Base-by-base conservation (phyloP, 768 basidiomycete species). In the Cubamyces sp. region DNA sequence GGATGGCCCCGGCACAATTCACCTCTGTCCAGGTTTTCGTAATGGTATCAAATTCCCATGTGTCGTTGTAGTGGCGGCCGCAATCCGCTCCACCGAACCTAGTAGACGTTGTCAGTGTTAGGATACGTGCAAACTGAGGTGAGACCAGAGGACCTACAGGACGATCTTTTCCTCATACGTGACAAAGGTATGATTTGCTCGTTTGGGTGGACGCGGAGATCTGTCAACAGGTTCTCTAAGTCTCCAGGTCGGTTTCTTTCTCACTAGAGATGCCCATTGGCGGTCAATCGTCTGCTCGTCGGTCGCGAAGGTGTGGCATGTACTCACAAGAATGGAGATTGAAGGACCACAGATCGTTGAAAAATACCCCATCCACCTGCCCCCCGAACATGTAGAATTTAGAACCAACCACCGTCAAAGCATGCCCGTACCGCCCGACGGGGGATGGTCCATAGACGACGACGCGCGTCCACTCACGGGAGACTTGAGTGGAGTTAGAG, bases 1-100 rank as follows among this genome's bases (percentile, higher is more conserved):
- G 97, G 51, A 98, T 97, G 72, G 91, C 98, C 1, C 97, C 97
- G 61, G 97, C 98, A 75, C 96, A 98, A 19, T 90, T 86, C 41
- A 99, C 79, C 73, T 99, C 97, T 3, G 90, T 83, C 97, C 97
- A 99, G 49, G 76, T 84, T 55, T 84, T 82, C 0, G 92, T 90
- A 42, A 80, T 81, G 54, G 94, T 78, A 73, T 96, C 94, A 75
- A 92, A 98, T 1, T 87, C 82, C 97, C 97, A 99, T 8, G 95
- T 98, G 73, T 99, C 97, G 74, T 98, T 99, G 78, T 99, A 99
- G 73, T 98, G 97, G 75, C 91, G 98, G 72, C 90, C 87, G n/a
- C 96, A 96, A 72, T 99, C 97, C 14, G 97, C 99, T 49, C 97
- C 97, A 37, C 97, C 97, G 68, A 99, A 98, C 53, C 92, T 96